These are phyloP conservation scores for Spergularia bocconei DNA, from an alignment of 148 eudicot species.

Conservation along the genomic window DNA sequence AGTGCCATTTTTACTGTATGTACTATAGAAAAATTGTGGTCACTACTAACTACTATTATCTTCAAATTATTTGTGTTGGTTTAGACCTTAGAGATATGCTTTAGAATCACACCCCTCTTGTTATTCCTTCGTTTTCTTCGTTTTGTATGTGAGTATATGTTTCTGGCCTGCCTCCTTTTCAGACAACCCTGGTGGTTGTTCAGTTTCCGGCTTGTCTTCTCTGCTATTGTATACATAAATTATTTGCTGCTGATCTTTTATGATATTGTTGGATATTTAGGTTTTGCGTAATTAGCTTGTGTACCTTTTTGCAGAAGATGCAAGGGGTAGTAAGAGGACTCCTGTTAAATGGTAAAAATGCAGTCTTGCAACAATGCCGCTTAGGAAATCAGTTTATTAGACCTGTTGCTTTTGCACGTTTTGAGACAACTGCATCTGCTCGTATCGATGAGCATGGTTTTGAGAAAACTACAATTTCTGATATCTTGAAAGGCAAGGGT, in stretches of 20 bases:
- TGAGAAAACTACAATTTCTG: conserved; percentile 91
- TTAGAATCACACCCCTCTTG: no score
- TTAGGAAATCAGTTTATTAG: conserved; percentile 54
- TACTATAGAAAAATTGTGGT: no score
- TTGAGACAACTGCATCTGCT: conserved; percentile 62
- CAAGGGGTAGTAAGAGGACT: conserved; percentile 67
- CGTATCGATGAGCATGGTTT: conserved; percentile 90
- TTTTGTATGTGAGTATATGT: no score
- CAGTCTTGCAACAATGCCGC: conserved; percentile 69
- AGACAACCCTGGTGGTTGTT: neutral
- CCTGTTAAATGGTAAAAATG: conserved; percentile 63
- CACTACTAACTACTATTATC: no score
- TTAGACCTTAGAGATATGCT: no score
- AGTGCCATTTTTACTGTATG: no score
- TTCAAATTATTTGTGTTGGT: no score
- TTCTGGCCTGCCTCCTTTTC: no score
- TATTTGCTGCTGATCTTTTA: neutral
- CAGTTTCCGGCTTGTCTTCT: neutral
- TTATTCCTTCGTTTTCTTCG: no score
- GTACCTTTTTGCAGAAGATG: conserved; percentile 38
- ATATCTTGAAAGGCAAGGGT: conserved; percentile 76
- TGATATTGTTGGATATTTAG: neutral
- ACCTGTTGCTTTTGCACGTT: conserved; percentile 56
- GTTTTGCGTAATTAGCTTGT: neutral
- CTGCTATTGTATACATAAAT: neutral